phyloP scores from a whole-genome alignment of 1,284 basidiomycete genomes.

The Moniliophthora roreri region DNA sequence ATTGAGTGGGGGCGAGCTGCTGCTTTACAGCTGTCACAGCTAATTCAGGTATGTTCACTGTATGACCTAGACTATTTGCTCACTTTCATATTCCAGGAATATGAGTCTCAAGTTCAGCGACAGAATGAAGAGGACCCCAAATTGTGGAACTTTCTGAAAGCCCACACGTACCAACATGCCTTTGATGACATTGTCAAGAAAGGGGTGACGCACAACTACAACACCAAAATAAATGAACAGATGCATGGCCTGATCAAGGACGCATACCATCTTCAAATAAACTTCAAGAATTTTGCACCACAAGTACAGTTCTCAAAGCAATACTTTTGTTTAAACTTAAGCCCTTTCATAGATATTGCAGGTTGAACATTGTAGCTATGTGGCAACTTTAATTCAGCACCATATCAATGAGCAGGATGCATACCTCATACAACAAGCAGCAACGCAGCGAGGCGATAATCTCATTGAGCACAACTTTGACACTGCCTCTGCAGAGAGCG shows the following conservation, averaged over 20 bases:
- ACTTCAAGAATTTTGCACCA: constrained; percentile 24
- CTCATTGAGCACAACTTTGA: no score
- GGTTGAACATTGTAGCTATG: background rate
- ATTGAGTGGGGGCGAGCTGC: constrained; percentile 4
- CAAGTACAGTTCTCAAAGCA: background rate
- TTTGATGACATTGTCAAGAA: constrained; percentile 26
- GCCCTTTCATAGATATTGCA: background rate
- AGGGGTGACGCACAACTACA: constrained; percentile 24
- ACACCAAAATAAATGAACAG: constrained; percentile 25
- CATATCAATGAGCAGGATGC: background rate
- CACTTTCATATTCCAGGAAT: background rate
- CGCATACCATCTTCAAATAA: constrained; percentile 23
- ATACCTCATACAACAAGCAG: background rate
- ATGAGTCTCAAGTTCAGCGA: background rate
- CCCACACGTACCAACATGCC: constrained; percentile 19
- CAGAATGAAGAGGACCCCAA: constrained; percentile 4
- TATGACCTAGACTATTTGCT: background rate
- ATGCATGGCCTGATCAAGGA: constrained; percentile 23
- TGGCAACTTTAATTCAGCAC: background rate
- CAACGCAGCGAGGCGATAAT: no score
- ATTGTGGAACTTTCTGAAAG: constrained; percentile 20
- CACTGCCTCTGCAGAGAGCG: no score
- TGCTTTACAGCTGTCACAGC: background rate
- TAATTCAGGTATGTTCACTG: background rate
- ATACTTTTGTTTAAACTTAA: background rate